Conservation (phyloP, 805 yeast genomes). For the Candida broadrunensis region DNA sequence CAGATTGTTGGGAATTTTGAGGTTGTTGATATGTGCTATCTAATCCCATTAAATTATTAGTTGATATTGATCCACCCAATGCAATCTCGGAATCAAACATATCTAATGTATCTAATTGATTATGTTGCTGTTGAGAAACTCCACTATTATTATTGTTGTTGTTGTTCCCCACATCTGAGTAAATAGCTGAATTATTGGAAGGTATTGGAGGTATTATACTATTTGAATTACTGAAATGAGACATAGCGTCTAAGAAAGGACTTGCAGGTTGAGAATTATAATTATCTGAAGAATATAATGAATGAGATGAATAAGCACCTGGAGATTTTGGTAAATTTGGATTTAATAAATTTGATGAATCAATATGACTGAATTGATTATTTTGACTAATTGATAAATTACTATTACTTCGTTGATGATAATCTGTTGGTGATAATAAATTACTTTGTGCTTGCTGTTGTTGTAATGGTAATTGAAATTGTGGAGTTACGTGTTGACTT, state of each 20-base stretch:
- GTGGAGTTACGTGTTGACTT: background rate
- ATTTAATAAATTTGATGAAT: slow-evolving; percentile 8
- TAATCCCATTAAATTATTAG: slow-evolving; percentile 24
- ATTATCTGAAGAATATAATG: slow-evolving; percentile 30
- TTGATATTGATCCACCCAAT: slow-evolving; percentile 37
- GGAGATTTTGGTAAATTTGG: slow-evolving; percentile 16
- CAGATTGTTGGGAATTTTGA: background rate
- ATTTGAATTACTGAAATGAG: slow-evolving; percentile 21
- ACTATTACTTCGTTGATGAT: slow-evolving; percentile 29
- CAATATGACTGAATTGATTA: background rate
- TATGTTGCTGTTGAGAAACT: background rate
- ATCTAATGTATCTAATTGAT: slow-evolving; percentile 1
- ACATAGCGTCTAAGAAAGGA: slow-evolving; percentile 35
- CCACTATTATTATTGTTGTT: background rate
- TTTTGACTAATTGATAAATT: slow-evolving; percentile 17
- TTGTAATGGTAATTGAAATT: background rate
- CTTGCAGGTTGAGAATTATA: slow-evolving; percentile 35
- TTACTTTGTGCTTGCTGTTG: background rate
- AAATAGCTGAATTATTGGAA: slow-evolving; percentile 3
- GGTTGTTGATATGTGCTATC: slow-evolving; percentile 7
- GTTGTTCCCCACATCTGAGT: slow-evolving; percentile 9
- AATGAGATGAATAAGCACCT: slow-evolving; percentile 14
- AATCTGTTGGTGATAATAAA: background rate
- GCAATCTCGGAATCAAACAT: slow-evolving; percentile 23
- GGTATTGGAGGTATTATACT: slow-evolving; percentile 3